phyloP scores from a whole-genome alignment of 345 rosid species.

The Citrus unshiu region DNA sequence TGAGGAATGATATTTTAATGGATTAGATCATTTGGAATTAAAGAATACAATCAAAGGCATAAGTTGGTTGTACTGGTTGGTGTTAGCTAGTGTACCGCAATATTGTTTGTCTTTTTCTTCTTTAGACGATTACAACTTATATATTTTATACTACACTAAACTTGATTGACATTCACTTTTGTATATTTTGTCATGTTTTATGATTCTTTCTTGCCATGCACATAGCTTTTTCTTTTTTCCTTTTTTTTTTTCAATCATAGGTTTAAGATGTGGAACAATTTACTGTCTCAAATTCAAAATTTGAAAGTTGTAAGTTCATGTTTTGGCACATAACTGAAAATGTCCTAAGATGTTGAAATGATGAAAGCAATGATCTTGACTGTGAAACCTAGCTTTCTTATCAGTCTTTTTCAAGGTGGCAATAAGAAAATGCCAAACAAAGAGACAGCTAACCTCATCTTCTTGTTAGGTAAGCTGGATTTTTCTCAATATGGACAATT shows the following conservation, averaged over 20 bases:
- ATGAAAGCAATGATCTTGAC: background rate
- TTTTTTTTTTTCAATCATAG: too few species aligned
- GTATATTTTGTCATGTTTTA: constrained; percentile 1
- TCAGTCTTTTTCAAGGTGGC: background rate
- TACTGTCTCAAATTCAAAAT: constrained; percentile 29
- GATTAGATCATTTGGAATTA: constrained; percentile 2
- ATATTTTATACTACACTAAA: constrained; percentile 6
- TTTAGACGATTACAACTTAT: constrained; percentile 5
- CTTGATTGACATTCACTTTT: constrained; percentile 16
- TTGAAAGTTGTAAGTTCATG: constrained; percentile 16
- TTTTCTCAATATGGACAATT: background rate
- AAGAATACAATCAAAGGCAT: background rate
- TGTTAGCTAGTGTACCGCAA: background rate
- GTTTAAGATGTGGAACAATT: background rate
- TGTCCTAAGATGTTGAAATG: background rate
- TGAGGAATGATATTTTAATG: background rate
- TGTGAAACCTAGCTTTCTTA: background rate
- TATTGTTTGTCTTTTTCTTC: background rate
- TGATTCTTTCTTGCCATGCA: constrained; percentile 1
- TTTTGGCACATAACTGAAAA: too few species aligned
- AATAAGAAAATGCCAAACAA: background rate
- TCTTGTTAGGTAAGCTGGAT: background rate
- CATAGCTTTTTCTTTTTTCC: background rate
- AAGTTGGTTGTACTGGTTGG: background rate
- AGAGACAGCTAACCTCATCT: background rate